A percentile compares a stretch with the other conserved stretches of the same genome.
These are phyloP conservation scores for Anastatica hierochuntica DNA, from an alignment of 345 rosid species.

Conservation along the genomic window DNA sequence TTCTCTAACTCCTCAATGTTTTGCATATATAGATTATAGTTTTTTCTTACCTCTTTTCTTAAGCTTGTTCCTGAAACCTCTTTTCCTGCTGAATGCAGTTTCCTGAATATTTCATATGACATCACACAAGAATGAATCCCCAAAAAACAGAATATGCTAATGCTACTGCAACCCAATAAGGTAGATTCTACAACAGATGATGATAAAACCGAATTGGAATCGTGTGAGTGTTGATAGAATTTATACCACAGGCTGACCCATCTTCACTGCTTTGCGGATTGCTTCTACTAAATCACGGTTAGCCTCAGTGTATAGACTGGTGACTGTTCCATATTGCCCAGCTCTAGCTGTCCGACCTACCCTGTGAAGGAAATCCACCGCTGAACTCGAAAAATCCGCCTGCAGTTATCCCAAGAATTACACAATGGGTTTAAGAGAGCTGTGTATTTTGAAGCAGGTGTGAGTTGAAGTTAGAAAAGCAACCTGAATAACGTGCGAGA, in stretches of 20 bases:
- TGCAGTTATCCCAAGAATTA: constrained; percentile 25
- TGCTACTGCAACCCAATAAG: too few relatives aligned
- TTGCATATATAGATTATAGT: neutral
- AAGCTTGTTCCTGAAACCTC: constrained; percentile 31
- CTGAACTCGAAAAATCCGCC: constrained; percentile 95
- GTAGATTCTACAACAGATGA: too few relatives aligned
- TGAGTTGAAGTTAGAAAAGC: constrained; percentile 9
- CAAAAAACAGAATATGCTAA: neutral
- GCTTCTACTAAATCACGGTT: constrained; percentile 71
- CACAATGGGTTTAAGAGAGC: neutral
- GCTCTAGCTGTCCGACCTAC: constrained; percentile 96
- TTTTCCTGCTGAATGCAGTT: constrained; percentile 31
- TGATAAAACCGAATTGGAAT: too few relatives aligned
- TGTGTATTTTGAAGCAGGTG: neutral
- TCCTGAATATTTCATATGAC: constrained; percentile 18
- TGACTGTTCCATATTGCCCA: constrained; percentile 82
- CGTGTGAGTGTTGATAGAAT: neutral
- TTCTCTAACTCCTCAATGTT: neutral
- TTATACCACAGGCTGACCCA: constrained; percentile 77
- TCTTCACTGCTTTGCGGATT: constrained; percentile 62
- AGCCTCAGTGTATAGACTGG: constrained; percentile 77
- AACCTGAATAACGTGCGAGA: constrained; percentile 92
- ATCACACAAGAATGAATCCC: neutral
- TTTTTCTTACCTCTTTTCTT: constrained; percentile 32
- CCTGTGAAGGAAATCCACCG: constrained; percentile 92